phyloP scores from a whole-genome alignment of 1,139 yeast genomes.

The Pichia sp. region DNA sequence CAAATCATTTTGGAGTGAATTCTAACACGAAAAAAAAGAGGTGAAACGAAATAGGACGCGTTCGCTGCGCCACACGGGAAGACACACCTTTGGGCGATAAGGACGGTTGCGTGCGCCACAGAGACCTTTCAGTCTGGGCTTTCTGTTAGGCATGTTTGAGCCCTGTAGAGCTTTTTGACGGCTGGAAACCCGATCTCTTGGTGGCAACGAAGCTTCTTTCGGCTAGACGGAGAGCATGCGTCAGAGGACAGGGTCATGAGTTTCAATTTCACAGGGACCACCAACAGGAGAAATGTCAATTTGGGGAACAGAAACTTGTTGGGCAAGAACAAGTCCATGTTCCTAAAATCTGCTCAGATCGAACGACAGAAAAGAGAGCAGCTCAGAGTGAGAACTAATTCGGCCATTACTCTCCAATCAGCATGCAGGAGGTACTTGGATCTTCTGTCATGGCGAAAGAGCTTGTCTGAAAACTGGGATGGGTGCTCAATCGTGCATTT shows the following conservation, averaged over 20 bases:
- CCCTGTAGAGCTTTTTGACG: background rate
- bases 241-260: conserved; percentile 19
- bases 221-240: too few relatives aligned
- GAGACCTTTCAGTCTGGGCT: background rate
- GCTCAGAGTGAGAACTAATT: conserved; percentile 44
- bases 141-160: background rate
- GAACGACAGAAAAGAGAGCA: conserved; percentile 66
- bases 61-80: background rate
- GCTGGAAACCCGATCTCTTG: background rate
- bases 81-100: background rate
- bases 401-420: conserved; percentile 50
- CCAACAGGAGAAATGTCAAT: conserved; percentile 62
- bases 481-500: conserved; percentile 22
- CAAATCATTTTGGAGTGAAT: background rate
- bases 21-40: background rate
- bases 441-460: conserved; percentile 11
- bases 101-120: background rate
- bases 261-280: conserved; percentile 62
- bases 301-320: conserved; percentile 53
- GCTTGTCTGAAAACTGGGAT: conserved; percentile 21
- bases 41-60: background rate
- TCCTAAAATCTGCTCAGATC: conserved; percentile 56
- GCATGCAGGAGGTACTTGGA: conserved; percentile 37
- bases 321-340: conserved; percentile 35
- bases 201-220: background rate